A percentile compares a stretch with the other conserved stretches of the same genome.
Conservation (phyloP, 768 basidiomycete species). For the Phlebiopsis flavidoalba region DNA sequence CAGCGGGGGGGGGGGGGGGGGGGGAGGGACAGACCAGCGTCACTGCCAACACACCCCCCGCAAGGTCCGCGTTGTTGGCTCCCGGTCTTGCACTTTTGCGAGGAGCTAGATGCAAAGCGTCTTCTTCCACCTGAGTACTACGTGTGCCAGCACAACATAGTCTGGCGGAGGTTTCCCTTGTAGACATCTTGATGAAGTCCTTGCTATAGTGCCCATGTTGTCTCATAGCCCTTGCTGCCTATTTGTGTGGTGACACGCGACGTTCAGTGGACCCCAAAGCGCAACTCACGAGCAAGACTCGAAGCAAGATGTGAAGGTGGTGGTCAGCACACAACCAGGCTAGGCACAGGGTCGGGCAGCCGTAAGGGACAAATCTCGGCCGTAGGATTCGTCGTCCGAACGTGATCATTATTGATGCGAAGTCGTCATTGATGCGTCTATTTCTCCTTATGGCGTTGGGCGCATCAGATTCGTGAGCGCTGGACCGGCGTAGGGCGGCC, state of each 20-base stretch:
- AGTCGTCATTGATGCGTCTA: neutral
- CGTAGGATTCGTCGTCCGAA: neutral
- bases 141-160: neutral
- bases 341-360: too few species aligned
- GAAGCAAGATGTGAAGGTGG: neutral
- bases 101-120: neutral
- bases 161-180: neutral
- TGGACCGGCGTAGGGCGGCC: neutral
- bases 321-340: neutral
- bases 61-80: neutral
- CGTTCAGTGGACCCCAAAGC: too few species aligned
- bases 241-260: neutral
- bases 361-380: neutral
- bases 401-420: neutral
- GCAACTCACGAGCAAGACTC: neutral
- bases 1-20: too few species aligned
- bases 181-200: neutral
- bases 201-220: neutral
- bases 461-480: neutral
- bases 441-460: neutral
- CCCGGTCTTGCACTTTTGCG: neutral
- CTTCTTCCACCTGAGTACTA: neutral
- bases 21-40: slow-evolving; percentile 6
- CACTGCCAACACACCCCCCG: slow-evolving; percentile 12
- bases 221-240: neutral